Conservation (phyloP, 2,329 filamentous ascomycete genomes). For the Monosporascus sp. region DNA sequence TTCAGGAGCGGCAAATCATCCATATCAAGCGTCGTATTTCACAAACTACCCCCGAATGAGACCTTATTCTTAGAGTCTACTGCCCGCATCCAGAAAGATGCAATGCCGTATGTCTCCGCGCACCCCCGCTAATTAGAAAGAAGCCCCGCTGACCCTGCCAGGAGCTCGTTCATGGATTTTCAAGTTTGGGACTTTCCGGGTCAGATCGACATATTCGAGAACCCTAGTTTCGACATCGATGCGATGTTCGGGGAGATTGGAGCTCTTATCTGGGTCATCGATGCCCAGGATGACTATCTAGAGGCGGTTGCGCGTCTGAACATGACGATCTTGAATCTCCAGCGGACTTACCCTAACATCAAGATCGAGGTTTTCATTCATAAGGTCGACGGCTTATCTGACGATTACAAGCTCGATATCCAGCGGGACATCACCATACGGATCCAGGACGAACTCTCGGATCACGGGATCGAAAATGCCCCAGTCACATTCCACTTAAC, state of each 20-base stretch:
- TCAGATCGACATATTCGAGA: slow-evolving; percentile 83
- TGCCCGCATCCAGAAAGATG: slow-evolving; percentile 87
- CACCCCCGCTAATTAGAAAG: not conserved
- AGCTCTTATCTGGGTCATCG: slow-evolving; percentile 96
- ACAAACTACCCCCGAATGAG: slow-evolving; percentile 93
- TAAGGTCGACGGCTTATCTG: slow-evolving; percentile 95
- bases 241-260: slow-evolving; percentile 92
- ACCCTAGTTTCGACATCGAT: slow-evolving; percentile 83
- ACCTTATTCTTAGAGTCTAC: slow-evolving; percentile 95
- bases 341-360: slow-evolving; percentile 84
- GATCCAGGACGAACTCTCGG: slow-evolving; percentile 91
- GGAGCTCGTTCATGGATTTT: slow-evolving; percentile 96
- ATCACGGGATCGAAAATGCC: slow-evolving; percentile 88
- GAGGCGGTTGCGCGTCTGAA: slow-evolving; percentile 86
- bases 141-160: slow-evolving; percentile 11
- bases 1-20: slow-evolving; percentile 93
- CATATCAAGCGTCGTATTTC: slow-evolving; percentile 98
- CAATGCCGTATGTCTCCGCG: slow-evolving; percentile 69
- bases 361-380: slow-evolving; percentile 99
- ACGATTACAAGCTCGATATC: slow-evolving; percentile 94
- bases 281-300: slow-evolving; percentile 96
- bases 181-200: slow-evolving; percentile 98
- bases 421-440: slow-evolving; percentile 95
- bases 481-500: slow-evolving; percentile 94
- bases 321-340: slow-evolving; percentile 80